Evolutionary conservation across 441 rosid species (phyloP), one percentile per base, ranked within the genome.

Genomic region (Populus hybrid): DNA sequence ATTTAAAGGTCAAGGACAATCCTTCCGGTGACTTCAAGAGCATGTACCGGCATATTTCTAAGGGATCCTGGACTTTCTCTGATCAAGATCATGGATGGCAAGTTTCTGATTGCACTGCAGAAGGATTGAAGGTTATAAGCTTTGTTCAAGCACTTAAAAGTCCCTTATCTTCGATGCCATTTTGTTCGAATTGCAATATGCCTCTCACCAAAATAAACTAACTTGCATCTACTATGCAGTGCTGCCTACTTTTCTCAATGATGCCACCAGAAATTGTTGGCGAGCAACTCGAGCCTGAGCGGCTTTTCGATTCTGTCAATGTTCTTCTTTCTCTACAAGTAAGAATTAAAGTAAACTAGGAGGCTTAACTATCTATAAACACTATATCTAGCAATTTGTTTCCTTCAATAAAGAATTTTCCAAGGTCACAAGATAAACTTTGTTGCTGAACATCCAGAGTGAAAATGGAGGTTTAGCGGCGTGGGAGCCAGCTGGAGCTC

Each of bases 401-500:
- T 29, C 33, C 20, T 28, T 67, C 36, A 65, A 11, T 23, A 11
- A 23, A 65, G 12, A 65, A n/a, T 26, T 65, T 65, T 65, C 28
- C 7, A 20, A 4, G 23, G 28, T 64, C 23, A 63, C 21, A 63
- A n/a, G 23, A 68, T 14, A 45, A 82, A 53, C 56, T 76, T 12
- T 23, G 42, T 45, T 33, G 21, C 20, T 71, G 24, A n/a, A 24
- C 59, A 42, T 78, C 6, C 78, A 93, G 95, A 93, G 94, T 71
- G 76, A 87, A 82, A 90, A 89, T 78, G 94, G 97, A 31, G 97
- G 95, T 45, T 61, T 89, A 75, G 21, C 92, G 14, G 92, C 92
- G 3, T 91, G 97, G 97, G 96, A 93, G 65, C 96, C 96, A 20
- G 89, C 83, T 45, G 85, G 91, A 81, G 91, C 91, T 74, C 87